phyloP scores from a whole-genome alignment of 305 asterid species.

The Fraxinus baroniana region DNA sequence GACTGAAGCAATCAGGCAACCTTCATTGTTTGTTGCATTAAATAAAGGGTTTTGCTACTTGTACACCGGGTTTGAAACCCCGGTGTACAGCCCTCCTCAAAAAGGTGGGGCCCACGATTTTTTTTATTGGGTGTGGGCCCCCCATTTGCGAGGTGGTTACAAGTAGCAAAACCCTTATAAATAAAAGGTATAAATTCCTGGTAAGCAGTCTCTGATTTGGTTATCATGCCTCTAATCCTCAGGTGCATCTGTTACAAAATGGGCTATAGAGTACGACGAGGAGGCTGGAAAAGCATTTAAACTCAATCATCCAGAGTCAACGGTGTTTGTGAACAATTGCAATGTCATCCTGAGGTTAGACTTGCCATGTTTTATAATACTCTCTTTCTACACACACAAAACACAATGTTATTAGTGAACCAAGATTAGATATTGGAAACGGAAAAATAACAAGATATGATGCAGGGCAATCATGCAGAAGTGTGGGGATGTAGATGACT shows the following conservation, averaged over 20 bases:
- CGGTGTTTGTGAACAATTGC: slow-evolving; percentile 77
- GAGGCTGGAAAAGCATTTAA: slow-evolving; percentile 93
- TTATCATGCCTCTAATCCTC: slow-evolving; percentile 30
- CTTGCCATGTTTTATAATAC: slow-evolving; percentile 12
- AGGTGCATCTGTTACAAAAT: slow-evolving; percentile 72
- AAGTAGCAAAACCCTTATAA: neutral
- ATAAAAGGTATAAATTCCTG: slow-evolving; percentile 11
- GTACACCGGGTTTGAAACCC: too few relatives aligned
- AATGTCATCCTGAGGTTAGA: slow-evolving; percentile 81
- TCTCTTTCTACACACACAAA: neutral
- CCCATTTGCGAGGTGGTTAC: too few relatives aligned
- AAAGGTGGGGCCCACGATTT: too few relatives aligned
- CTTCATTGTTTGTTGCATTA: slow-evolving; percentile 12
- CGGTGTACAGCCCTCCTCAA: too few relatives aligned
- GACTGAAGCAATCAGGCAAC: slow-evolving; percentile 70
- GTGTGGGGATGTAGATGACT: slow-evolving; percentile 49
- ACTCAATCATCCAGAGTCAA: slow-evolving; percentile 81
- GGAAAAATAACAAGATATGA: slow-evolving; percentile 7
- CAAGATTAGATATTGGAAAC: neutral
- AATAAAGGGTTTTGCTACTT: neutral
- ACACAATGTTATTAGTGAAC: neutral
- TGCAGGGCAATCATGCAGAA: slow-evolving; percentile 51
- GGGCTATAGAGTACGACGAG: slow-evolving; percentile 97
- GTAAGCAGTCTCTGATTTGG: slow-evolving; percentile 9
- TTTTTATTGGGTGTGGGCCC: too few relatives aligned